phyloP scores from a whole-genome alignment of 2,329 filamentous ascomycete species.

The Claviceps purpurea region DNA sequence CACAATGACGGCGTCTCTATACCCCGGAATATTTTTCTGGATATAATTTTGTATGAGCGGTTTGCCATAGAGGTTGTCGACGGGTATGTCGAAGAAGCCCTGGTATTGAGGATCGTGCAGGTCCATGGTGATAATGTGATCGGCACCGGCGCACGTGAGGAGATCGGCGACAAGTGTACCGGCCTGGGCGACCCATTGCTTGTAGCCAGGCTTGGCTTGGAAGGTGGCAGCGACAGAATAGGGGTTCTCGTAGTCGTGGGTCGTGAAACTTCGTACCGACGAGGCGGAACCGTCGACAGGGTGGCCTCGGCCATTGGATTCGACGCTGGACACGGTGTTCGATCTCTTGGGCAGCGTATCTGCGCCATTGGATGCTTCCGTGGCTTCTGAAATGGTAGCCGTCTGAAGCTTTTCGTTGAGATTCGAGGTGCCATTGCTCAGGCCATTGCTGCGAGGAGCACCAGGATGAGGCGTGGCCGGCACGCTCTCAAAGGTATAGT shows the following conservation, averaged over 20 bases:
- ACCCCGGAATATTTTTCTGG: conserved; percentile 71
- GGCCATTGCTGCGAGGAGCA: conserved; percentile 49
- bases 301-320: conserved; percentile 23
- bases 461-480: conserved; percentile 73
- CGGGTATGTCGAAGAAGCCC: conserved; percentile 96
- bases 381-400: conserved; percentile 37
- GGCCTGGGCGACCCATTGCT: conserved; percentile 96
- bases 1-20: conserved; percentile 78
- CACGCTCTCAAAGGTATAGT: conserved; percentile 84
- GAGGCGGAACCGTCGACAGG: conserved; percentile 25
- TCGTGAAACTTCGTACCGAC: conserved; percentile 40
- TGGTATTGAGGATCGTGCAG: conserved; percentile 94
- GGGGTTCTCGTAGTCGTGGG: conserved; percentile 51
- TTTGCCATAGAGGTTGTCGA: conserved; percentile 90
- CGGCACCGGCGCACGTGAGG: conserved; percentile 85
- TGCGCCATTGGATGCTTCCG: conserved; percentile 7
- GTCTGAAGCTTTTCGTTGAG: conserved; percentile 63
- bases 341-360: conserved; percentile 22
- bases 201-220: conserved; percentile 82
- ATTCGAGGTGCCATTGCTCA: conserved; percentile 51
- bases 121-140: conserved; percentile 97
- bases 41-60: conserved; percentile 59
- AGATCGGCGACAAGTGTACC: conserved; percentile 91
- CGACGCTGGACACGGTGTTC: conserved; percentile 21
- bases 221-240: conserved; percentile 39